These are phyloP conservation scores for Naganishia antarctica DNA, from an alignment of 768 basidiomycete species.

Conservation along the genomic window DNA sequence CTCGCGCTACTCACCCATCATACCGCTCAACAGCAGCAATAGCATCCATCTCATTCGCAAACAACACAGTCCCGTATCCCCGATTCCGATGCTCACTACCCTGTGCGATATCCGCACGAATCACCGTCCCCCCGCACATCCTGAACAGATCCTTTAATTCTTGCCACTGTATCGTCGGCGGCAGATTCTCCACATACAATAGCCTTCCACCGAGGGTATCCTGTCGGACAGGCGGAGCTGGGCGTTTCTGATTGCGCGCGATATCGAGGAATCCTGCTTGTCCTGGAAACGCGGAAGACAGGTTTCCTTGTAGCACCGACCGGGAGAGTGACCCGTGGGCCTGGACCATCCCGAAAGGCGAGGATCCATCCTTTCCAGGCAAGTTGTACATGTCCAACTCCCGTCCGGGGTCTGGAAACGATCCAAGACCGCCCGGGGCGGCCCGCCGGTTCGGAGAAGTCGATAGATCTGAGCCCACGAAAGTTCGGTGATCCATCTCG, in stretches of 20 bases:
- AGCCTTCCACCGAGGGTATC: constrained; percentile 26
- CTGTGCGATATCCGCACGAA: constrained; percentile 76
- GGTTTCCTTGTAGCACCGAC: constrained; percentile 1
- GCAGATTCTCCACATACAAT: constrained; percentile 48
- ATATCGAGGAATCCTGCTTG: too few species aligned
- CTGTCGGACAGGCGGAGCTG: constrained; percentile 4
- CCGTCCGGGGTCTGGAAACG: too few species aligned
- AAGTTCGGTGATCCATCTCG: too few species aligned
- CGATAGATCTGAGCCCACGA: too few species aligned
- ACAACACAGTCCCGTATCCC: constrained; percentile 89
- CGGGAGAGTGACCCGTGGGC: constrained; percentile 22
- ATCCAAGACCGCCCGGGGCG: background rate
- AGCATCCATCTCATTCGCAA: constrained; percentile 75
- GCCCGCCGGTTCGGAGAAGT: constrained; percentile 5
- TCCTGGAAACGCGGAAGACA: background rate
- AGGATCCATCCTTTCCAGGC: too few species aligned
- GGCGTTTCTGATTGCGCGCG: background rate
- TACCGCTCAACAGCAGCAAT: constrained; percentile 79
- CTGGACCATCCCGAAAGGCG: too few species aligned
- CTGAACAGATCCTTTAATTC: constrained; percentile 95
- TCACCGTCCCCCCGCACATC: constrained; percentile 71
- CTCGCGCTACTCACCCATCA: constrained; percentile 64
- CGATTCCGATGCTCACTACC: constrained; percentile 81
- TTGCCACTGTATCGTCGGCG: constrained; percentile 64
- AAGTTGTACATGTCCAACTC: too few species aligned